Base-by-base conservation (phyloP, 1,139 yeast genomes). In the Hyphopichia khmerensis region DNA sequence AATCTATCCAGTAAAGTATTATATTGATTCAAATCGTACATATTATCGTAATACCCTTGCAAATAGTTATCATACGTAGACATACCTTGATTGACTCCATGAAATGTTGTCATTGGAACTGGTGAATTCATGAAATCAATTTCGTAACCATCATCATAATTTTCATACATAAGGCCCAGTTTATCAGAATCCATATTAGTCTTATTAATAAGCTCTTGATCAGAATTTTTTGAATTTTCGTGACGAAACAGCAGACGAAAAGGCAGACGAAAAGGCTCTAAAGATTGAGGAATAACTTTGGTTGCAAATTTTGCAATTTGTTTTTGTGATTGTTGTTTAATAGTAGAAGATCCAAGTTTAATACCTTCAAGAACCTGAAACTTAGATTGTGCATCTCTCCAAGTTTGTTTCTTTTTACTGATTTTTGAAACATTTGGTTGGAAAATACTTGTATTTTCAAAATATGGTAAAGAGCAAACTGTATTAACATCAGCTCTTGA, bases 381-480 rank as follows among this genome's bases (percentile, higher is more conserved):
- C 10, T 4, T 38, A 13, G 35, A 14, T 30, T 30, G 33, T 11
- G 16, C 21, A 31, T 31, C 33, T 31, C 15, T 31, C 33, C 11
- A 14, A 4, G 23, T 17, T 17, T 15, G n/a, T 19, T 32, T 32
- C 13, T 8, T 15, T 30, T 8, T 26, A 7, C 17, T 13, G 31
- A 27, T 11, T n/a, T n/a, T n/a, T n/a, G n/a, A n/a, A 27, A n/a
- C 13, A 27, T 7, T 27, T 6, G 48, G 46, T 11, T 32, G 24
- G 4, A 53, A 41, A 4, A 49, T 43, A 13, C 42, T 38, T 6
- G 82, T 70, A 17, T 68, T 68, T 42, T 64, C 62, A 57, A 85
- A 85, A 56, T 80, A 86, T 0, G 75, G 64, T 77, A 79, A 67
- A 13, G 64, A 42, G 44, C 80, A 66, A 24, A 84, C 48, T 6